phyloP scores from a whole-genome alignment of 495 filamentous ascomycete species.

The Mytilinidion resinicola region DNA sequence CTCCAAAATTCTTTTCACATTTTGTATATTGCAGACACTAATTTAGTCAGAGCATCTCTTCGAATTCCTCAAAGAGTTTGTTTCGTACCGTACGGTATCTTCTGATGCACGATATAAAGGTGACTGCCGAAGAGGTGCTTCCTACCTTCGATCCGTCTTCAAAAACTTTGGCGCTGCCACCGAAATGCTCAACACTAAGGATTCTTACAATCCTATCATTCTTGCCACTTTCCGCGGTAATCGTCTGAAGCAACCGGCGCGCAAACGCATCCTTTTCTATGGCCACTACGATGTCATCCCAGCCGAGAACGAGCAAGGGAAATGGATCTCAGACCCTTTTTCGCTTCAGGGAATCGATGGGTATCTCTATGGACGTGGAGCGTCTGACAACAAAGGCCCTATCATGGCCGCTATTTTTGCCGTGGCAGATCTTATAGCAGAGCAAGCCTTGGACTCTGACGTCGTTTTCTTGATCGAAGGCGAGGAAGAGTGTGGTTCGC shows the following conservation, averaged over 20 bases:
- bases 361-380: constrained; percentile 93
- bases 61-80: constrained; percentile 71
- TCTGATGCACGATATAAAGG: constrained; percentile 73
- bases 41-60: constrained; percentile 63
- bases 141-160: constrained; percentile 80
- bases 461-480: constrained; percentile 93
- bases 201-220: constrained; percentile 74
- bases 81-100: constrained; percentile 86
- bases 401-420: constrained; percentile 90
- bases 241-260: constrained; percentile 44
- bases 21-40: constrained; percentile 11
- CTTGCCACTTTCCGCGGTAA: constrained; percentile 79
- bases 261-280: constrained; percentile 91
- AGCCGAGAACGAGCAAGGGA: constrained; percentile 65
- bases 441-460: constrained; percentile 72
- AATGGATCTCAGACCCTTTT: constrained; percentile 86
- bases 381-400: constrained; percentile 95
- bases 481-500: constrained; percentile 90
- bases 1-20: not conserved
- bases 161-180: constrained; percentile 85
- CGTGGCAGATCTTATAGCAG: constrained; percentile 74
- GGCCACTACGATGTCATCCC: constrained; percentile 99
- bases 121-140: constrained; percentile 88
- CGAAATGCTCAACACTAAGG: constrained; percentile 70
- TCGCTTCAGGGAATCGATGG: constrained; percentile 78